phyloP scores from a whole-genome alignment of 352 stramenopile species.

The Globisporangium viniferum region DNA sequence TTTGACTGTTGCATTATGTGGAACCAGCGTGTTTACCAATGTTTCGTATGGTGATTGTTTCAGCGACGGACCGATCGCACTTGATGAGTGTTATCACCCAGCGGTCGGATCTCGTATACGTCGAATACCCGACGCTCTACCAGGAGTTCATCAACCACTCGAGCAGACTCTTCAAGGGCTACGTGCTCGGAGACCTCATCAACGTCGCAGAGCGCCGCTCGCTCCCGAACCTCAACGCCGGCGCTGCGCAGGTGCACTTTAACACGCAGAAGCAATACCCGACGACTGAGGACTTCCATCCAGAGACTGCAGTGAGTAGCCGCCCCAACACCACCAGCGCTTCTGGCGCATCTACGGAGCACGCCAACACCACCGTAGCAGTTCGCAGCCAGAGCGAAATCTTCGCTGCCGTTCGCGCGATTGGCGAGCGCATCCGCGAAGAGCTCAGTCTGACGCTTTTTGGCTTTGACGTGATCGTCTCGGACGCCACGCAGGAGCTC shows the following conservation, averaged over 20 bases:
- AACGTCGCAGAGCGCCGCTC: slow-evolving; percentile 74
- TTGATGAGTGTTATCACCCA: slow-evolving; percentile 82
- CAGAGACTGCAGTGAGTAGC: not conserved
- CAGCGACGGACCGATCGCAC: slow-evolving; percentile 77
- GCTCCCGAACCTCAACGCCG: slow-evolving; percentile 60
- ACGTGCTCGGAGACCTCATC: slow-evolving; percentile 74
- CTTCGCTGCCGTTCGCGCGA: slow-evolving; percentile 51
- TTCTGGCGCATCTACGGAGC: not conserved
- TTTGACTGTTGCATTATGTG: not conserved
- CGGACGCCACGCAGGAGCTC: slow-evolving; percentile 46
- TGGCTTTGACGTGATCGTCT: slow-evolving; percentile 84
- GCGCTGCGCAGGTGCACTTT: slow-evolving; percentile 65
- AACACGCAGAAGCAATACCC: slow-evolving; percentile 82
- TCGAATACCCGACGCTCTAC: slow-evolving; percentile 61
- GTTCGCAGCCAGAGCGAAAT: slow-evolving; percentile 42
- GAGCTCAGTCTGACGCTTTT: slow-evolving; percentile 71
- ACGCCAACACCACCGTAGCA: not conserved
- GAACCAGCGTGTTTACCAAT: not conserved
- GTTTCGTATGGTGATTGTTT: not conserved
- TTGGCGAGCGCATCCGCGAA: slow-evolving; percentile 61
- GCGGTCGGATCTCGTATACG: slow-evolving; percentile 47
- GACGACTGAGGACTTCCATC: slow-evolving; percentile 59
- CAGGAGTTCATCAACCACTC: slow-evolving; percentile 88
- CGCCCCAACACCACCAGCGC: not conserved
- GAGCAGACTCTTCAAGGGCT: slow-evolving; percentile 76